A percentile compares a stretch with the other conserved stretches of the same genome.
Evolutionary conservation across 768 basidiomycete genomes (phyloP).

Genomic region (Xerocomellus intermedius): DNA sequence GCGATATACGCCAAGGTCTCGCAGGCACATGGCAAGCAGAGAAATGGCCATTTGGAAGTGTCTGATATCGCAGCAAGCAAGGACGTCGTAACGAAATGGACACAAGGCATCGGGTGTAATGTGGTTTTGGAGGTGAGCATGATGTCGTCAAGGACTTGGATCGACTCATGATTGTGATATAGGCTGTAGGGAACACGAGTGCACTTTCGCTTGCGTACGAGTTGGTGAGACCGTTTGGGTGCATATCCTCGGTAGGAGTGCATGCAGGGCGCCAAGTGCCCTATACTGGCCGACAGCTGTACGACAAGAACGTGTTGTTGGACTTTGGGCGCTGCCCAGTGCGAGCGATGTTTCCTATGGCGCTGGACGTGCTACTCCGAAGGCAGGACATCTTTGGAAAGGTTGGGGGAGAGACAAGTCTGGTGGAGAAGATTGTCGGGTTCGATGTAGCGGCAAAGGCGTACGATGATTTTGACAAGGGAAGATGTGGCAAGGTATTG

Average conservation of each 20-base stretch:
- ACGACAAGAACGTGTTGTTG: slow-evolving; percentile 76
- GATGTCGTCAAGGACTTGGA: background rate
- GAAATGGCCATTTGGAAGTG: slow-evolving; percentile 47
- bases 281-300: slow-evolving; percentile 54
- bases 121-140: slow-evolving; percentile 61
- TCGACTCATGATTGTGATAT: background rate
- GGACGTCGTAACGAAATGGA: slow-evolving; percentile 48
- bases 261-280: slow-evolving; percentile 56
- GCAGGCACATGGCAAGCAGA: slow-evolving; percentile 32
- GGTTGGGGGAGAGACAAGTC: slow-evolving; percentile 57
- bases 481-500: slow-evolving; percentile 70
- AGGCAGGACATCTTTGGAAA: slow-evolving; percentile 73
- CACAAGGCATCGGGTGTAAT: slow-evolving; percentile 57
- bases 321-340: slow-evolving; percentile 84
- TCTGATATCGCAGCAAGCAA: slow-evolving; percentile 53
- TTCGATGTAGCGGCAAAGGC: slow-evolving; percentile 54
- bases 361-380: slow-evolving; percentile 65
- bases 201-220: slow-evolving; percentile 66
- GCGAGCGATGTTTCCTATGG: slow-evolving; percentile 71
- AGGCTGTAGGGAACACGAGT: slow-evolving; percentile 71
- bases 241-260: slow-evolving; percentile 72
- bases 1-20: slow-evolving; percentile 54
- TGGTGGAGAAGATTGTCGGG: slow-evolving; percentile 67
- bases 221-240: slow-evolving; percentile 73
- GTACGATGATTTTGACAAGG: slow-evolving; percentile 71